phyloP scores from a whole-genome alignment of 768 basidiomycete genomes.

The Nidularia pulvinata region DNA sequence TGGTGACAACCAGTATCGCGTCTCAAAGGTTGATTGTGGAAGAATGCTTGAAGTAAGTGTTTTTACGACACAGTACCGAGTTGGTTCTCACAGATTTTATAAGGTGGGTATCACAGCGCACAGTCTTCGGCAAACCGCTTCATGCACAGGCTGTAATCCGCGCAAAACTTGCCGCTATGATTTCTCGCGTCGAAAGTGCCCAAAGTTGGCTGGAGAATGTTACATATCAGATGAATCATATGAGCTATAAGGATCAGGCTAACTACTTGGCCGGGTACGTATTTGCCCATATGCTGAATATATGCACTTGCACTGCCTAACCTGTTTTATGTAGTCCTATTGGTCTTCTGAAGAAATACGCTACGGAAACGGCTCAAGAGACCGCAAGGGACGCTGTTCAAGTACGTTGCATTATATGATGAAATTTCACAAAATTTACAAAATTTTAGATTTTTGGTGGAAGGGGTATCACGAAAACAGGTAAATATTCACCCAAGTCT shows the following conservation, averaged over 20 bases:
- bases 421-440: slow-evolving; percentile 14
- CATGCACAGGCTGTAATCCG: slow-evolving; percentile 73
- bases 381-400: slow-evolving; percentile 76
- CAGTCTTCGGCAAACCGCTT: slow-evolving; percentile 78
- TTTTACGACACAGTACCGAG: too few relatives aligned
- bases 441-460: slow-evolving; percentile 73
- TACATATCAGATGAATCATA: slow-evolving; percentile 87
- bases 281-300: not conserved
- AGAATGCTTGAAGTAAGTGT: slow-evolving; percentile 22
- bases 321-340: slow-evolving; percentile 49
- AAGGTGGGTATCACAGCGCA: slow-evolving; percentile 66
- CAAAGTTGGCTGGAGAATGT: slow-evolving; percentile 89
- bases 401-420: slow-evolving; percentile 11
- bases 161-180: slow-evolving; percentile 78
- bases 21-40: slow-evolving; percentile 21
- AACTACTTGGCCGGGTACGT: slow-evolving; percentile 69
- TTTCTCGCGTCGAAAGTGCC: slow-evolving; percentile 74
- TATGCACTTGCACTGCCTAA: slow-evolving; percentile 1
- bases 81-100: slow-evolving; percentile 48
- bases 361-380: slow-evolving; percentile 74
- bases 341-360: slow-evolving; percentile 77
- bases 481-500: slow-evolving; percentile 33
- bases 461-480: slow-evolving; percentile 78
- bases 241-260: slow-evolving; percentile 81
- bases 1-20: slow-evolving; percentile 28